Base-by-base conservation (phyloP, 1,284 basidiomycete species). In the Boletus smithii region DNA sequence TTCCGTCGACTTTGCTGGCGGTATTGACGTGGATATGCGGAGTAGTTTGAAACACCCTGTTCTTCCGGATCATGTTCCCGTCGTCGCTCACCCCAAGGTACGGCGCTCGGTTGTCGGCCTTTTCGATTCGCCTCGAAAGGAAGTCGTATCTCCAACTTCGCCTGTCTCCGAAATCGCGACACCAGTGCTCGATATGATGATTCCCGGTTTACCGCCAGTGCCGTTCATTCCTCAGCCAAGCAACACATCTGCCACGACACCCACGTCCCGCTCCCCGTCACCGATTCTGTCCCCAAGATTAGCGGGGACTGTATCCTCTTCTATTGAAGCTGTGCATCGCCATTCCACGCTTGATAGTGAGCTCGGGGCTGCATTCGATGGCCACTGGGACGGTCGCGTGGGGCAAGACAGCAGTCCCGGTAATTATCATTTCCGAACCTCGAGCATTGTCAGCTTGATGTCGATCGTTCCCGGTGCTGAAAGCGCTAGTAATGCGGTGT, bases 51-150 rank as follows among this genome's bases (percentile, higher is more conserved):
- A 14, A 55, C 64, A 35, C 37, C 56, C 54, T 24, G 18, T 46
- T 38, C 41, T 52, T 29, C 40, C 46, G 3, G 59, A 61, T 26
- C 51, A 50, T 23, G 42, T 51, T 37, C 58, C 65, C 13, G n/a
- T 46, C 16, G 26, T 52, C 20, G 17, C 53, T 30, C 50, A 61
- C 32, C 29, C 56, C 5, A 72, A 65, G 49, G 53, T 69, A n/a
- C 77, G 85, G 43, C 83, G 79, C 54, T 79, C 79, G 8, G 75
- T 88, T 14, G 72, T 83, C 17, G 83, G 81, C 8, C 66, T 87
- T 8, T 88, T 88, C 53, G 80, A 81, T 51, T 58, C 65, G 9
- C 58, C 61, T 32, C 37, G 44, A 53, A 38, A 46, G 13, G 42
- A 37, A 22, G 37, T 39, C 2, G 9, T 14, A 27, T 40, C 53